These are phyloP conservation scores for Sistotremastrum suecicum DNA, from an alignment of 768 basidiomycete species.

Conservation along the genomic window DNA sequence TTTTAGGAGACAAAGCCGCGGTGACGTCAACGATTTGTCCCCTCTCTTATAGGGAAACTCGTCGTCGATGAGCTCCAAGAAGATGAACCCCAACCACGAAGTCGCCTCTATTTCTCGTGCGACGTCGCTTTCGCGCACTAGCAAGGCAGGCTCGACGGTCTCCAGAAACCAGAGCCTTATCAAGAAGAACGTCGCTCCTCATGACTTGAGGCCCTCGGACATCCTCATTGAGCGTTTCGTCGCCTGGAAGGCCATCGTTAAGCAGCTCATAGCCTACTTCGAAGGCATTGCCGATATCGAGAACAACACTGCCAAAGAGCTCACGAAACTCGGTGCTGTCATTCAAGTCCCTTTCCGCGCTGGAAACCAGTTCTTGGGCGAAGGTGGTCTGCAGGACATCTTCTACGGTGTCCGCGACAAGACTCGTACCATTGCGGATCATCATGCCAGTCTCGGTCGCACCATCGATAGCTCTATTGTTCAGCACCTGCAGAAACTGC, in stretches of 20 bases:
- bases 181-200: constrained; percentile 84
- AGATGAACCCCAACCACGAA: constrained; percentile 19
- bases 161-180: constrained; percentile 79
- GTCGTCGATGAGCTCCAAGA: neutral
- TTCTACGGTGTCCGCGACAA: constrained; percentile 90
- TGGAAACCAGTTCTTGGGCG: constrained; percentile 97
- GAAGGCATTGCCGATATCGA: constrained; percentile 81
- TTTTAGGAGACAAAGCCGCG: no score
- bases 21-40: no score
- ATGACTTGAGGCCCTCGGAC: constrained; percentile 86
- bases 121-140: constrained; percentile 54
- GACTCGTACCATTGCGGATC: constrained; percentile 85
- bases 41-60: no score
- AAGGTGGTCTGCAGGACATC: constrained; percentile 87
- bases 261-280: constrained; percentile 89
- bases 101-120: constrained; percentile 46
- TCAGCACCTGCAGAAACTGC: constrained; percentile 92
- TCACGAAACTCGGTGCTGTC: constrained; percentile 85
- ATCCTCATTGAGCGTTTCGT: constrained; percentile 91
- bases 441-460: constrained; percentile 89
- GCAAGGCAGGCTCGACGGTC: constrained; percentile 51
- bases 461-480: constrained; percentile 97
- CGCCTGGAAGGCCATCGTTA: constrained; percentile 93
- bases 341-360: constrained; percentile 95
- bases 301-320: constrained; percentile 85